These are phyloP conservation scores for Bipolaris gigantea DNA, from an alignment of 2,329 filamentous ascomycete genomes.

Conservation along the genomic window DNA sequence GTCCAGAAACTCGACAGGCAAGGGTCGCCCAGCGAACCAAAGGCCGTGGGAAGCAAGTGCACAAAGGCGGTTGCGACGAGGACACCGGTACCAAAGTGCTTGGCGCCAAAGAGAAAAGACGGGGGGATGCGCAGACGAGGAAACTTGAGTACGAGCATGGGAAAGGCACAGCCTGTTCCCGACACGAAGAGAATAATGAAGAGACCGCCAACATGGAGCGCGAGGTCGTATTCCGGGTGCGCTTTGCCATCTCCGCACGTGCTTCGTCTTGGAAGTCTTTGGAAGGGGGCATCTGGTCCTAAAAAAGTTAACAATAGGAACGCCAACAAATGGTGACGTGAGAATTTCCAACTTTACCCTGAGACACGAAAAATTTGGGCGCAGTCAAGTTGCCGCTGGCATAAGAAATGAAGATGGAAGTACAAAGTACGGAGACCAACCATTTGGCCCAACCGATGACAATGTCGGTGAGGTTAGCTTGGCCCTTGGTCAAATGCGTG, in stretches of 20 bases:
- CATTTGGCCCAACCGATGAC: slow-evolving; percentile 26
- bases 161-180: slow-evolving; percentile 60
- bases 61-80: slow-evolving; percentile 83
- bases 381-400: slow-evolving; percentile 11
- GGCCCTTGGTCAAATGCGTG: slow-evolving; percentile 22
- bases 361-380: slow-evolving; percentile 7
- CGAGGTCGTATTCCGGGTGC: slow-evolving; percentile 31
- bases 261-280: slow-evolving; percentile 23
- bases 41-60: slow-evolving; percentile 66
- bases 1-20: slow-evolving; percentile 62
- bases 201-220: slow-evolving; percentile 37
- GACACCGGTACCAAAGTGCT: slow-evolving; percentile 71
- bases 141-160: slow-evolving; percentile 61
- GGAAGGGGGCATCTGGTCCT: slow-evolving; percentile 6
- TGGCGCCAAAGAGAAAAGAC: slow-evolving; percentile 60
- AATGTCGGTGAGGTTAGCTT: slow-evolving; percentile 15
- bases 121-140: slow-evolving; percentile 62
- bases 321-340: not conserved
- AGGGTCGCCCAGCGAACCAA: slow-evolving; percentile 48
- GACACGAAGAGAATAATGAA: slow-evolving; percentile 43
- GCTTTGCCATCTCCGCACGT: slow-evolving; percentile 28
- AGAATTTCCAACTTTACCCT: slow-evolving; percentile 13
- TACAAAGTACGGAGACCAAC: slow-evolving; percentile 30
- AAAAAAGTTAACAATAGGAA: not conserved
- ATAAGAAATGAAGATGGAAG: slow-evolving; percentile 29